Evolutionary conservation across 768 basidiomycete genomes (phyloP), one percentile per base, ranked within the genome.

Genomic region (Nidula microcarpa): DNA sequence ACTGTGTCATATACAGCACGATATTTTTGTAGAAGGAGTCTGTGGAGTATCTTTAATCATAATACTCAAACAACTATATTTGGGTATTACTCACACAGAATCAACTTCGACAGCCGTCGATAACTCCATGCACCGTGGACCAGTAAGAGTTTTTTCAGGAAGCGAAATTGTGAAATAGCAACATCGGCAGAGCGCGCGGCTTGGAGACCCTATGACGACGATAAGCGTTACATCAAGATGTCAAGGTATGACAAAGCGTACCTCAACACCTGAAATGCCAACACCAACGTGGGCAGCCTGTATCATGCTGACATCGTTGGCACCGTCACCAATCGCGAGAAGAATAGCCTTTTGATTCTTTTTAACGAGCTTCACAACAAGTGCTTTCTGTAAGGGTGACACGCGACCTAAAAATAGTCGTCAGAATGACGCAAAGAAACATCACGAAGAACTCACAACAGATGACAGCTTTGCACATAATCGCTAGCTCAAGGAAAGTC

Each of bases 61-160:
- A 47, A 18, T 33, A 14, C 17, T 6, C 6, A 11, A 30, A 23
- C 17, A 13, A 11, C n/a, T 8, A 16, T 16, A 18, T 36, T 7
- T 37, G 9, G 33, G 16, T 11, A 33, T 45, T 6, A 79, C 93
- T 56, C 65, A 95, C 96, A 99, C 7, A 99, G 77, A 63, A 98
- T 95, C 53, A 99, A 80, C 67, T 96, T 98, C 11, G 94, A 95
- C 53, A 99, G 67, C 34, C 97, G 81, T 53, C 91, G 87, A 66
- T 99, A 99, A 72, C 96, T 98, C 97, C 97, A 99, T 2, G 97
- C 90, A 4, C 97, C 97, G 63, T 99, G 97, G 6, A 99, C 97
- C 13, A 99, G 84, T 7, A 99, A 68, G 23, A 98, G 71, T 69
- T 99, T 99, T 72, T 94, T 95, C 58, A 99, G 74, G 73, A 78